Evolutionary conservation across 108 stramenopile species (phyloP).

Genomic region (Cyclotella baltica): DNA sequence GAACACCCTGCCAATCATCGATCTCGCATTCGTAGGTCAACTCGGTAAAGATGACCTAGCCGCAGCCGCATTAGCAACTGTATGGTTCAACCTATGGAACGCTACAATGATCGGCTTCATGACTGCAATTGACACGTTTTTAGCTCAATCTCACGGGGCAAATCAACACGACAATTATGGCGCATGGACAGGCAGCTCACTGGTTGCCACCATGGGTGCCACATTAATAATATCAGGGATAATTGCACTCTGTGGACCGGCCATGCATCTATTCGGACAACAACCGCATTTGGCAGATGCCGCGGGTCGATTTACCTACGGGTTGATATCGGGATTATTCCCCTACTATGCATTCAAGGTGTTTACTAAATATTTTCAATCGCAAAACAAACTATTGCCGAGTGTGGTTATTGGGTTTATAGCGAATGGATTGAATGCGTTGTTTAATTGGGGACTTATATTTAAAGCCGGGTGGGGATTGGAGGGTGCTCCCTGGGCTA

Average conservation of each 20-base stretch:
- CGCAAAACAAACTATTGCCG: neutral
- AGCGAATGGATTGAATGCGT: neutral
- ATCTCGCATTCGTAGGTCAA: constrained; percentile 54
- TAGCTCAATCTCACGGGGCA: constrained; percentile 54
- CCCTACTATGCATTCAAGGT: constrained; percentile 56
- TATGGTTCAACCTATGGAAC: constrained; percentile 63
- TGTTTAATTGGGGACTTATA: neutral
- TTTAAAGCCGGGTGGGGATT: neutral
- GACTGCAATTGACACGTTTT: constrained; percentile 56
- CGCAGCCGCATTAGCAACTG: constrained; percentile 51
- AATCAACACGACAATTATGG: constrained; percentile 43
- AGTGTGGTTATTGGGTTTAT: neutral
- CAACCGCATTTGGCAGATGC: constrained; percentile 37
- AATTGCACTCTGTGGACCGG: constrained; percentile 47
- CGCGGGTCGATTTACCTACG: constrained; percentile 49
- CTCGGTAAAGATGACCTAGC: constrained; percentile 55
- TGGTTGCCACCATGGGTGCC: constrained; percentile 26
- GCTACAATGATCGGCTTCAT: constrained; percentile 51
- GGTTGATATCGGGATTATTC: constrained; percentile 55
- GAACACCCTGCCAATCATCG: no score
- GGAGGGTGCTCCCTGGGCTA: neutral
- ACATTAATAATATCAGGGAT: constrained; percentile 36
- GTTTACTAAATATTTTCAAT: constrained; percentile 44
- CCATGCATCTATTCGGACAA: constrained; percentile 54
- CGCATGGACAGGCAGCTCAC: constrained; percentile 45